These are phyloP conservation scores for Asterella californica DNA, from an alignment of 225 moss, liverwort and hornwort species.

Conservation along the genomic window DNA sequence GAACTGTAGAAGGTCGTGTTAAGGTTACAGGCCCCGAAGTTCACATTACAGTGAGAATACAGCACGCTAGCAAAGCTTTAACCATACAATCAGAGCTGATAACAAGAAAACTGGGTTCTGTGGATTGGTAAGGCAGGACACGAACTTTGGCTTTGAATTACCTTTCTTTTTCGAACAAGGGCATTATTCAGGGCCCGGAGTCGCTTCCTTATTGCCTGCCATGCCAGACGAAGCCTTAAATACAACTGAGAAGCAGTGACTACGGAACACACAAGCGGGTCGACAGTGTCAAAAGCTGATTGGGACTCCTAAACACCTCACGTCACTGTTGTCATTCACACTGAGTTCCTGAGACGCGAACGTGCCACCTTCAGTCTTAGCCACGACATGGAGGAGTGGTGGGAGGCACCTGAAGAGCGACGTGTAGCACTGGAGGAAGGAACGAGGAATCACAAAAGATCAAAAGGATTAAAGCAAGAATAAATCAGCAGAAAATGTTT, in stretches of 20 bases:
- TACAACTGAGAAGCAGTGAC: not conserved
- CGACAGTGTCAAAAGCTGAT: not conserved
- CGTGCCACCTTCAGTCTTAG: too few species aligned
- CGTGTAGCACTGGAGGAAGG: not conserved
- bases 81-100: not conserved
- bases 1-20: too few species aligned
- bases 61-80: not conserved
- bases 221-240: not conserved
- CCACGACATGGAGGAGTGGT: too few species aligned
- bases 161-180: constrained; percentile 87
- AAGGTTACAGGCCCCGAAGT: not conserved
- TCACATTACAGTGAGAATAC: not conserved
- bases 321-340: too few species aligned
- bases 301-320: not conserved
- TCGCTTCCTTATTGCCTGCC: constrained; percentile 82
- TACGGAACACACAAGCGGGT: not conserved
- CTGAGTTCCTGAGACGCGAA: too few species aligned
- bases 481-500: not conserved
- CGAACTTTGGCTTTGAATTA: constrained; percentile 8
- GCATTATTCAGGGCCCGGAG: constrained; percentile 86
- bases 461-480: too few species aligned
- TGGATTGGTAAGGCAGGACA: not conserved
- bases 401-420: not conserved
- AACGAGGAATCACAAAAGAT: too few species aligned
- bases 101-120: not conserved